These are phyloP conservation scores for Sporothrix variecibatus DNA, from an alignment of 2,329 filamentous ascomycete genomes.

Conservation along the genomic window DNA sequence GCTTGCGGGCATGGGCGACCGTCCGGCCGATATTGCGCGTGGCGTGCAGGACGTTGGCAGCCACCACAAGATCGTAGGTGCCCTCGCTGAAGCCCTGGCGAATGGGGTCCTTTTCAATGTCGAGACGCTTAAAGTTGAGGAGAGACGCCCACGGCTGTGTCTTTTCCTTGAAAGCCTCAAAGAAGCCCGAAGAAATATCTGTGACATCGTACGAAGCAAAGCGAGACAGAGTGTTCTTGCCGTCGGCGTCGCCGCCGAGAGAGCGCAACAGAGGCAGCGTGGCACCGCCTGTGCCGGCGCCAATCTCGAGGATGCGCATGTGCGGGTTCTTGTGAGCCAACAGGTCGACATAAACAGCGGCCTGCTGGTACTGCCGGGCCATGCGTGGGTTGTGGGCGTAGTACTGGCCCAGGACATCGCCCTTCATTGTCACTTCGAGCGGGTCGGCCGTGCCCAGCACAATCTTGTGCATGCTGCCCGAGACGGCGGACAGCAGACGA, in stretches of 20 bases:
- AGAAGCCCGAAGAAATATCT: slow-evolving; percentile 45
- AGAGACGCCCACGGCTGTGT: slow-evolving; percentile 33
- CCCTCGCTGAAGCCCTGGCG: slow-evolving; percentile 39
- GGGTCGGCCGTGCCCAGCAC: slow-evolving; percentile 35
- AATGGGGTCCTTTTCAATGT: slow-evolving; percentile 38
- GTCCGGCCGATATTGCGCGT: slow-evolving; percentile 34
- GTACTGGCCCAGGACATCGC: slow-evolving; percentile 33
- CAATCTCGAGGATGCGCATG: slow-evolving; percentile 43
- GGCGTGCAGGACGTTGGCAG: slow-evolving; percentile 40
- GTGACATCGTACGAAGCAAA: slow-evolving; percentile 45
- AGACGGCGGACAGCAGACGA: slow-evolving; percentile 27
- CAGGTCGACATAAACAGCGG: slow-evolving; percentile 29
- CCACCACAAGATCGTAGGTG: slow-evolving; percentile 41
- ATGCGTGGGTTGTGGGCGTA: slow-evolving; percentile 32
- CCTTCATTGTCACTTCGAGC: slow-evolving; percentile 36
- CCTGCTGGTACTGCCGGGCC: slow-evolving; percentile 32
- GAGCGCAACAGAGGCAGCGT: slow-evolving; percentile 33
- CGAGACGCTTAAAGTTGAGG: slow-evolving; percentile 30
- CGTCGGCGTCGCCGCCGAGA: slow-evolving; percentile 24
- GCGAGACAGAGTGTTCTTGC: slow-evolving; percentile 11
- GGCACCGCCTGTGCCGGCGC: slow-evolving; percentile 39
- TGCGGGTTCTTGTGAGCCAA: slow-evolving; percentile 35
- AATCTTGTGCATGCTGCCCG: slow-evolving; percentile 32
- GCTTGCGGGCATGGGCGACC: slow-evolving; percentile 29
- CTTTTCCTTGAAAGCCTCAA: slow-evolving; percentile 39